phyloP scores from a whole-genome alignment of 2,329 filamentous ascomycete genomes.

The Colletotrichum coccodes region DNA sequence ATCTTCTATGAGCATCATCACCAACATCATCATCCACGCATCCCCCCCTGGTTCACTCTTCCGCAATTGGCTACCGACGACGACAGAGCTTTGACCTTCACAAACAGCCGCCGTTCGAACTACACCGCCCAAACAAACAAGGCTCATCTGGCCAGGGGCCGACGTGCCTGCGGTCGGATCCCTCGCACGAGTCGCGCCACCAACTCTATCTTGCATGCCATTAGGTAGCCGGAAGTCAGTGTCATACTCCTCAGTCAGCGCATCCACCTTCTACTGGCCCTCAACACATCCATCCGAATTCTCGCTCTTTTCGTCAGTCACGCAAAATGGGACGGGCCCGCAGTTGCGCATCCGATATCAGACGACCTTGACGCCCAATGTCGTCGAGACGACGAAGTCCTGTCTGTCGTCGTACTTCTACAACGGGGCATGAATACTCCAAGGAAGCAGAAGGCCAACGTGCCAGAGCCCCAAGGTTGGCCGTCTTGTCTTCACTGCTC shows the following conservation, averaged over 20 bases:
- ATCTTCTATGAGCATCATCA: not conserved
- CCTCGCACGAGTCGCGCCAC: constrained; percentile 2
- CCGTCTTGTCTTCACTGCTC: not conserved
- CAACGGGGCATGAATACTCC: no score
- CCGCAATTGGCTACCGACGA: not conserved
- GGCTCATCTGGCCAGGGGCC: not conserved
- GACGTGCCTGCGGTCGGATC: constrained; percentile 7
- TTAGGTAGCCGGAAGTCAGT: not conserved
- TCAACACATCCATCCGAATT: not conserved
- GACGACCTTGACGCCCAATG: not conserved
- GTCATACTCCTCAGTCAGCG: not conserved
- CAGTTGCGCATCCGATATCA: not conserved
- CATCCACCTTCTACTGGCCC: not conserved
- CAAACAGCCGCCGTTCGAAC: constrained; percentile 19
- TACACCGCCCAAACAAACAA: not conserved
- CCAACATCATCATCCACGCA: not conserved
- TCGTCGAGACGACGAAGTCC: not conserved
- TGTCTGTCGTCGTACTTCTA: not conserved
- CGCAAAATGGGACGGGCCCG: not conserved
- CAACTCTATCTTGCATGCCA: constrained; percentile 17
- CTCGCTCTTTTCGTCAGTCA: not conserved
- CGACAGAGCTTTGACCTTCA: not conserved
- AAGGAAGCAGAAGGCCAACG: not conserved
- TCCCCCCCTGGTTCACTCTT: not conserved
- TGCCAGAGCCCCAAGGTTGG: not conserved